These are phyloP conservation scores for Acacia concinna DNA, from an alignment of 331 rosid genomes.

Conservation along the genomic window DNA sequence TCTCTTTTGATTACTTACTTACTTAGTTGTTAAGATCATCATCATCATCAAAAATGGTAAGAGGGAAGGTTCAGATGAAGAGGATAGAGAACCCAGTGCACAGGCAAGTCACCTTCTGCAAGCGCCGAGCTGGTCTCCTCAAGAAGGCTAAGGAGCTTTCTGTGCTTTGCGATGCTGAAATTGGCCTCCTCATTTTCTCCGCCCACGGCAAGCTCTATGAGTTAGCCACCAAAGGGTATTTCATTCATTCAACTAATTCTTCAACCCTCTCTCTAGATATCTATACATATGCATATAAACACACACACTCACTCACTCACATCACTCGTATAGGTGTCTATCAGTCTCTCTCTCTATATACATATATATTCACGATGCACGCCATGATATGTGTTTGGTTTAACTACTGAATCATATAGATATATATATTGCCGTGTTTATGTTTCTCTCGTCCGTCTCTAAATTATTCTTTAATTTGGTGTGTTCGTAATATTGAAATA, in stretches of 20 bases:
- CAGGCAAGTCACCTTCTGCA: constrained; percentile 91
- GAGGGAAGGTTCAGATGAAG: constrained; percentile 92
- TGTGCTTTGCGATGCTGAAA: constrained; percentile 90
- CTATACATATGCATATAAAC: neutral
- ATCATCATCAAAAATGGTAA: constrained; percentile 53
- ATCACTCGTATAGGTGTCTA: no score
- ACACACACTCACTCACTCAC: no score
- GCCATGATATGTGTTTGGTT: no score
- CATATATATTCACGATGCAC: no score
- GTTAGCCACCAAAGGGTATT: constrained; percentile 84
- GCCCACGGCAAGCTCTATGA: constrained; percentile 96
- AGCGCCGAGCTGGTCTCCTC: constrained; percentile 91
- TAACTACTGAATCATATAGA: no score
- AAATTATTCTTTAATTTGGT: no score
- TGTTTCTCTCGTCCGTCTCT: no score
- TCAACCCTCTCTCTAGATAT: neutral
- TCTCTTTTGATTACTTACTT: no score
- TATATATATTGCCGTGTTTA: no score
- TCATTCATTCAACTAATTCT: no score
- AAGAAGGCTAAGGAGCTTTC: constrained; percentile 99
- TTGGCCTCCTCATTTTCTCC: constrained; percentile 90
- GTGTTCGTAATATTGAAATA: neutral
- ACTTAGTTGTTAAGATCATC: no score
- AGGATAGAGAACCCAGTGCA: constrained; percentile 87
- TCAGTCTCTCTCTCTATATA: no score